Evolutionary conservation across 2,329 filamentous ascomycete genomes (phyloP).

Genomic region (Pestalotiopsis sp.): DNA sequence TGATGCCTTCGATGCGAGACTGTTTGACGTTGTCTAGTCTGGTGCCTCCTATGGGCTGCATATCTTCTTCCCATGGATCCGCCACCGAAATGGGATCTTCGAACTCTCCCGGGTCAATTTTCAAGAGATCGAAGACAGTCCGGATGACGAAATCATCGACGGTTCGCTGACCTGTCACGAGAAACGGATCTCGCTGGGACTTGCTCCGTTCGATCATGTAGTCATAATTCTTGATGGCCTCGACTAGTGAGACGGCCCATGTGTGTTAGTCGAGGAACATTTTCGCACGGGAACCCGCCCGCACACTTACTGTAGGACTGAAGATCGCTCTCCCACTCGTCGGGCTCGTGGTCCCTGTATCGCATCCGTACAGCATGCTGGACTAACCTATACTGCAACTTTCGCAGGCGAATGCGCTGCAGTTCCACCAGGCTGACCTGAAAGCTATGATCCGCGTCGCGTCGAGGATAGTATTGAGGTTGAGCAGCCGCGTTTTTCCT

Average conservation of each 20-base stretch:
- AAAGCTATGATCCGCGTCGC: neutral
- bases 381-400: constrained; percentile 18
- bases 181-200: constrained; percentile 18
- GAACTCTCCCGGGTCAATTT: neutral
- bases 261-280: neutral
- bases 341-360: constrained; percentile 1
- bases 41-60: constrained; percentile 16
- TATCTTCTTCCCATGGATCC: constrained; percentile 14
- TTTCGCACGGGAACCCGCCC: neutral
- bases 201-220: constrained; percentile 21
- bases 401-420: constrained; percentile 19
- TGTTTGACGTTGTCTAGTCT: constrained; percentile 10
- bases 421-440: constrained; percentile 21
- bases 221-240: constrained; percentile 21
- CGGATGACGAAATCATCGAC: constrained; percentile 19
- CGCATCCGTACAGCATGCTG: constrained; percentile 6
- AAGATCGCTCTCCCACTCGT: constrained; percentile 13
- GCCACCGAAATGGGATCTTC: neutral
- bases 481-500: neutral
- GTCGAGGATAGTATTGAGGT: neutral
- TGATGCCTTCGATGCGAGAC: constrained; percentile 3
- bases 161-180: constrained; percentile 19
- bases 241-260: constrained; percentile 7
- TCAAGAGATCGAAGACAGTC: neutral
- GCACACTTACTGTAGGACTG: constrained; percentile 10